Conservation (phyloP, 192 early-diverging fungal genomes). For the Mortierella antarctica region DNA sequence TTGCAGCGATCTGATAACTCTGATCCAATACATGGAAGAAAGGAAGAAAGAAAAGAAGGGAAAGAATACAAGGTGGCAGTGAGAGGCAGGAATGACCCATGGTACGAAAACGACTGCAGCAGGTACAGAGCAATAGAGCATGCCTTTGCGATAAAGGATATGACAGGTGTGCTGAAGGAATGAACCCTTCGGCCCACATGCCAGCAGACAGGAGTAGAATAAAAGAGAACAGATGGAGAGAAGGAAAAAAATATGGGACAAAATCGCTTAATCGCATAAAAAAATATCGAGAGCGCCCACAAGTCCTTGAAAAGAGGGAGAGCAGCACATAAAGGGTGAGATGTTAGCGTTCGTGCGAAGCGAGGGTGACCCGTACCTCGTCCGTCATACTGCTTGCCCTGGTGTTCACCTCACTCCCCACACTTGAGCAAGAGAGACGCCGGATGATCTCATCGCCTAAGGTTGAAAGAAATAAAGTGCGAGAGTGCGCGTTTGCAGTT, state of each 20-base stretch:
- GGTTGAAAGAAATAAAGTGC: slow-evolving; percentile 4
- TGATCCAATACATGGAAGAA: neutral
- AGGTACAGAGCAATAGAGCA: neutral
- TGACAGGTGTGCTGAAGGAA: neutral
- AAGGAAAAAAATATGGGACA: neutral
- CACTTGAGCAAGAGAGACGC: slow-evolving; percentile 21
- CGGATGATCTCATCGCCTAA: slow-evolving; percentile 19
- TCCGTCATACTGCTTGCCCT: neutral
- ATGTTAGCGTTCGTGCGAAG: neutral
- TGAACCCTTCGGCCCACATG: too few species aligned
- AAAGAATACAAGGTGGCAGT: neutral
- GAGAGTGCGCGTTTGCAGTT: slow-evolving; percentile 7
- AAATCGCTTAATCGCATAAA: slow-evolving; percentile 32
- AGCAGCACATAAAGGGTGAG: neutral
- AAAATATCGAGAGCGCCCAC: slow-evolving; percentile 9
- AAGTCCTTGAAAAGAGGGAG: neutral
- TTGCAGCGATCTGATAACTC: neutral
- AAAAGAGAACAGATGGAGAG: neutral
- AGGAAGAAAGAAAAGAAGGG: neutral
- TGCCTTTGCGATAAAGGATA: neutral
- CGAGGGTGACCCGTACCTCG: slow-evolving; percentile 7
- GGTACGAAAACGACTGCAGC: neutral
- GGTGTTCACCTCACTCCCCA: slow-evolving; percentile 6
- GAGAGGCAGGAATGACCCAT: neutral
- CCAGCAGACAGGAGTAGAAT: neutral